phyloP scores from a whole-genome alignment of 441 rosid genomes.

The Populus hybrid region DNA sequence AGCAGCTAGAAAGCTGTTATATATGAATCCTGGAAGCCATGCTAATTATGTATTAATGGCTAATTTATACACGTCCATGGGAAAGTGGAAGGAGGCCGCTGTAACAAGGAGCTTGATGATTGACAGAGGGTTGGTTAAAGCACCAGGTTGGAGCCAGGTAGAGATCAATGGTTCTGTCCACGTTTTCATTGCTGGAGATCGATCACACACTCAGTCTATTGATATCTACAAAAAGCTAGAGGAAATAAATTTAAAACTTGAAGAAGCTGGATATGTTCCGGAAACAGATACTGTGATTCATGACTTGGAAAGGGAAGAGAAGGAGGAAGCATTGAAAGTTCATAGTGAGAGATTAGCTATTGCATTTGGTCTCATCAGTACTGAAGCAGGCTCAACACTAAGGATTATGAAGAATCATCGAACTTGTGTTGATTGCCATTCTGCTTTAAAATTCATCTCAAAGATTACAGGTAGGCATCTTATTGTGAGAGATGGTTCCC shows the following conservation, averaged over 20 bases:
- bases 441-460: constrained; percentile 19
- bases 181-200: constrained; percentile 30
- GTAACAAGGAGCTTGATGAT: constrained; percentile 55
- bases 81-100: constrained; percentile 59
- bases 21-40: constrained; percentile 54
- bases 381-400: constrained; percentile 8
- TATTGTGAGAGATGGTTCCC: constrained; percentile 20
- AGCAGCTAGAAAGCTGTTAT: constrained; percentile 51
- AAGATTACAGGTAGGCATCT: constrained; percentile 19
- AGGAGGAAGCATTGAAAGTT: constrained; percentile 3
- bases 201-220: constrained; percentile 14
- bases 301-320: no score
- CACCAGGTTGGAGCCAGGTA: constrained; percentile 75
- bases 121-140: constrained; percentile 54
- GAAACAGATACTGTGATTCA: constrained; percentile 8
- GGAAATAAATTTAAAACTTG: constrained; percentile 21
- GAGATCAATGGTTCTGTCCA: constrained; percentile 35
- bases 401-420: constrained; percentile 2
- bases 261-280: constrained; percentile 21
- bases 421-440: constrained; percentile 1
- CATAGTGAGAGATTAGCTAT: no score
- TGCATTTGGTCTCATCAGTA: constrained; percentile 15
- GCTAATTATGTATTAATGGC: constrained; percentile 64
- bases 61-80: constrained; percentile 61
- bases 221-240: constrained; percentile 19